Evolutionary conservation across 2,329 filamentous ascomycete genomes (phyloP).

Genomic region (Curvularia lunata): DNA sequence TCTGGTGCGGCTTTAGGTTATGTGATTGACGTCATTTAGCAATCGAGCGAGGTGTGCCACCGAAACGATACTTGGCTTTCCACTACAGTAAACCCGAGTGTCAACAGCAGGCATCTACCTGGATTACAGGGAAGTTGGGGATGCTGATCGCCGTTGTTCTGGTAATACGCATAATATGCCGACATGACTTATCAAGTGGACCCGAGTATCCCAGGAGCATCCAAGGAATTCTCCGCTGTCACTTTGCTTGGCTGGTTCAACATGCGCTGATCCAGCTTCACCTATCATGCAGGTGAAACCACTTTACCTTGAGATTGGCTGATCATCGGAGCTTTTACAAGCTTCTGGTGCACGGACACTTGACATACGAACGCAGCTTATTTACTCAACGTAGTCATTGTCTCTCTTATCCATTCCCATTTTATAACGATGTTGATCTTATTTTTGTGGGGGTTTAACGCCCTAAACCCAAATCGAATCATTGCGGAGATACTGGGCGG

Average conservation of each 20-base stretch:
- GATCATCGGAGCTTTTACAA: not conserved
- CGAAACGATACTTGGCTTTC: not conserved
- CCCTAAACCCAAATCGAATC: not conserved
- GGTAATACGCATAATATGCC: not conserved
- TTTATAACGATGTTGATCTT: not conserved
- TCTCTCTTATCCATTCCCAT: not conserved
- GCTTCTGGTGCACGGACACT: not conserved
- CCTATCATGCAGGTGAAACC: not conserved
- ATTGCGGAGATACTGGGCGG: not conserved
- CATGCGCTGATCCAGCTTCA: not conserved
- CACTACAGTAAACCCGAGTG: not conserved
- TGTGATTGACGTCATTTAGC: not conserved
- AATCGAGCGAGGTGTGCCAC: not conserved
- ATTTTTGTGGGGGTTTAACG: not conserved
- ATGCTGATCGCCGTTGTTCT: not conserved
- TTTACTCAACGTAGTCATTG: not conserved
- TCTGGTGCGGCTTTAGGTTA: not conserved
- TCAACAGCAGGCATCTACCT: not conserved
- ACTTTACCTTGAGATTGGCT: not conserved
- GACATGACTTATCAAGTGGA: not conserved
- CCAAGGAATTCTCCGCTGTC: not conserved
- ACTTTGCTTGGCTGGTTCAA: not conserved
- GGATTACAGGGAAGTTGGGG: not conserved
- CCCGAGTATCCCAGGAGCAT: not conserved
- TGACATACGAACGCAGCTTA: not conserved